Evolutionary conservation across 257 asterid genomes (phyloP), one percentile per base, ranked within the genome.

Genomic region (Mitragyna speciosa): DNA sequence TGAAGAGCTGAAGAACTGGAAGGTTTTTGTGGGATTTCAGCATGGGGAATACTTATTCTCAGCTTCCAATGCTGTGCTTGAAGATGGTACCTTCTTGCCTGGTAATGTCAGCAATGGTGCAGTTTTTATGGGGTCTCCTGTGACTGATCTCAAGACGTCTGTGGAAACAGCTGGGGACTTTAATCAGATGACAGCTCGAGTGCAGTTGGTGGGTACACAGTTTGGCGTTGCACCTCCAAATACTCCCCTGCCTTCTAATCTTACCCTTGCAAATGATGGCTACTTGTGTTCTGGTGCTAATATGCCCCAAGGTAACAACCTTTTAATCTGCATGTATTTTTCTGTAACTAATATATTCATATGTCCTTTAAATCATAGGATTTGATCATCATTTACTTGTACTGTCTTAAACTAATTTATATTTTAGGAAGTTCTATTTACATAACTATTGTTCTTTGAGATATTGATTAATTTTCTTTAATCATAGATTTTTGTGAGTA

Each of bases 141-240:
- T 12, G 68, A 79, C 89, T 14, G 92, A 89, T 81, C 86, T 91
- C 7, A 87, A 87, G 78, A 83, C 94, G 0, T 94, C 93, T 8
- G 80, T 92, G 59, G 87, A 85, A 61, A 93, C 96, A 0, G 97
- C 93, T 6, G 97, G 96, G 49, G 87, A 93, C 81, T 9, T 75
- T 26, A 56, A 77, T 33, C 92, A 85, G 87, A 92, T 91, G 91
- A 83, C 72, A 70, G 92, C 84, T 36, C 83, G 74, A 75, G 84
- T 92, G 36, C 81, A 86, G 19, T 65, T 93, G 86, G 80, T 85
- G 75, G 96, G 97, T 9, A 93, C 97, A 0, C 87, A 85, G 85
- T 91, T 88, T 49, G 97, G 96, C 4, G 91, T 85, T 28, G 85
- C 85, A 33, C 75, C 79, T 52, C 88, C 90, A 6, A 70, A 22